These are phyloP conservation scores for Gastrolobium bilobum DNA, from an alignment of 306 rosid genomes.

Conservation along the genomic window DNA sequence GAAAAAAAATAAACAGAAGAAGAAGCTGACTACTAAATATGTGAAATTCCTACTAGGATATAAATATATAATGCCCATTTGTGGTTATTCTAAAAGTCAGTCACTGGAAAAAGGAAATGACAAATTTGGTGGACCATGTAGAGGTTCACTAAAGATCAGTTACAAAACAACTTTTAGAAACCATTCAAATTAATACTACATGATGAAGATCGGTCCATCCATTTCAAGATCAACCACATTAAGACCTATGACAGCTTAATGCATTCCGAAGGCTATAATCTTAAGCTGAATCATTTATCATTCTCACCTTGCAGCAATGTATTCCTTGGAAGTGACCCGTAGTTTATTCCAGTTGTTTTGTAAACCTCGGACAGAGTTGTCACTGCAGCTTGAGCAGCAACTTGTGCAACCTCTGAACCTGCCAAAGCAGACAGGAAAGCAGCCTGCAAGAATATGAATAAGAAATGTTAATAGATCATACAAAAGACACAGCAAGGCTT, in stretches of 20 bases:
- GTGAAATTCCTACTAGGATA: neutral
- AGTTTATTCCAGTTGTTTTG: slow-evolving; percentile 55
- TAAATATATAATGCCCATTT: slow-evolving; percentile 3
- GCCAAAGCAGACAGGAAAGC: slow-evolving; percentile 92
- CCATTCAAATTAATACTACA: slow-evolving; percentile 11
- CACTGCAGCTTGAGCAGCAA: slow-evolving; percentile 90
- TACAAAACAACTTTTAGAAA: slow-evolving; percentile 27
- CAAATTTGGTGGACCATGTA: slow-evolving; percentile 6
- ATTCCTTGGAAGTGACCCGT: slow-evolving; percentile 49
- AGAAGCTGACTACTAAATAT: neutral
- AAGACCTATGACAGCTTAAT: slow-evolving; percentile 19
- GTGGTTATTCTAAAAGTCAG: neutral
- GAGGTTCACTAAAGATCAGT: neutral
- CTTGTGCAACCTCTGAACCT: slow-evolving; percentile 75
- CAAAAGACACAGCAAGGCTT: neutral
- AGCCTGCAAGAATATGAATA: slow-evolving; percentile 64
- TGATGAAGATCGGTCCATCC: slow-evolving; percentile 16
- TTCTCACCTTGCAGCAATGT: slow-evolving; percentile 60
- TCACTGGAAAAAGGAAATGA: neutral
- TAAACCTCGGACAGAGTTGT: slow-evolving; percentile 62
- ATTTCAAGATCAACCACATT: slow-evolving; percentile 31
- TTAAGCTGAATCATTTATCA: slow-evolving; percentile 2
- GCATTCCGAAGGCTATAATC: slow-evolving; percentile 29
- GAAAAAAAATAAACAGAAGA: neutral
- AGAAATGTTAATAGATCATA: slow-evolving; percentile 8